phyloP scores from a whole-genome alignment of 768 basidiomycete species.

The Mycena pura region DNA sequence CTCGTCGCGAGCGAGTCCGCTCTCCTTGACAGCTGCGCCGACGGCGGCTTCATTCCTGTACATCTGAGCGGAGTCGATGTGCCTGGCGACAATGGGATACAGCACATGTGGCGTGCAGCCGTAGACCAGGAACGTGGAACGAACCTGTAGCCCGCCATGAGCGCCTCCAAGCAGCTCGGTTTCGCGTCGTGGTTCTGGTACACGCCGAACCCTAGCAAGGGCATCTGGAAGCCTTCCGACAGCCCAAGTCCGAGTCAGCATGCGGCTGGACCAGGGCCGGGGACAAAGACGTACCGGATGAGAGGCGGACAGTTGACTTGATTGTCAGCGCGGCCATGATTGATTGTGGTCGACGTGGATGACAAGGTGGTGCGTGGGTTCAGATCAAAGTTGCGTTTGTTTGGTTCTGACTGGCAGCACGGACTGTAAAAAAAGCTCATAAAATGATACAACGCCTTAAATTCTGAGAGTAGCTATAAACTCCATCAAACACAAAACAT shows the following conservation, averaged over 20 bases:
- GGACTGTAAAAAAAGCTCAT: too few species aligned
- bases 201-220: slow-evolving; percentile 67
- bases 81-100: slow-evolving; percentile 45
- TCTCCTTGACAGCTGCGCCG: slow-evolving; percentile 63
- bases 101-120: neutral
- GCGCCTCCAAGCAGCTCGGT: slow-evolving; percentile 58
- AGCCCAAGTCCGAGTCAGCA: neutral
- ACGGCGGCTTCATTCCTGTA: slow-evolving; percentile 73
- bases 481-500: too few species aligned
- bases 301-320: slow-evolving; percentile 31
- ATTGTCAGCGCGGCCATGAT: too few species aligned
- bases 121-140: slow-evolving; percentile 26
- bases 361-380: too few species aligned
- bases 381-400: too few species aligned
- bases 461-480: too few species aligned
- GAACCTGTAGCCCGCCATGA: slow-evolving; percentile 65
- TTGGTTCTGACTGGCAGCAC: too few species aligned
- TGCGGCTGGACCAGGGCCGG: neutral
- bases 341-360: too few species aligned
- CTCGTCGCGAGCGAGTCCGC: slow-evolving; percentile 60
- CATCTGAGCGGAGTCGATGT: slow-evolving; percentile 75
- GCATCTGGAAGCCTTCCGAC: slow-evolving; percentile 52
- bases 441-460: too few species aligned
- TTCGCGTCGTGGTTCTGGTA: slow-evolving; percentile 60
- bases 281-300: slow-evolving; percentile 28